phyloP scores from a whole-genome alignment of 176 grass and related monocot genomes.

The Eragrostis curvula region DNA sequence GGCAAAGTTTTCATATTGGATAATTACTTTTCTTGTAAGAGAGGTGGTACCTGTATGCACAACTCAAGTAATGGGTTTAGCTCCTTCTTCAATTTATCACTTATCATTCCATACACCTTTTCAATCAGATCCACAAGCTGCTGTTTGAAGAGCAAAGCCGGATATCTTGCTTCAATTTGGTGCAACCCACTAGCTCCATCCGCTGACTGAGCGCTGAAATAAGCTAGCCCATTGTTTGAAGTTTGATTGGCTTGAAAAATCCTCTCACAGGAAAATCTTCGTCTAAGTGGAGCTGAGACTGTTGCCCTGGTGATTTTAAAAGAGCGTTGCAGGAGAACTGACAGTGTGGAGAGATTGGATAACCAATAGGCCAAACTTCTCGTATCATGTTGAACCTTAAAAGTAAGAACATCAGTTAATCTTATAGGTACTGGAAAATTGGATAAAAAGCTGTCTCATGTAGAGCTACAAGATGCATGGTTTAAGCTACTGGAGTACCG shows the following conservation, averaged over 20 bases:
- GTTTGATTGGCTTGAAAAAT: conserved; percentile 64
- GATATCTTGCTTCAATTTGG: conserved; percentile 81
- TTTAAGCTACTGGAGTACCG: conserved; percentile 25
- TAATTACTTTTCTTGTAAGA: conserved; percentile 19
- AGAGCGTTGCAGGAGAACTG: conserved; percentile 64
- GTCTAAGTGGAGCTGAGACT: conserved; percentile 54
- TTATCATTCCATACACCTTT: conserved; percentile 73
- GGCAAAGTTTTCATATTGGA: conserved; percentile 33
- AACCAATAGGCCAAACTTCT: conserved; percentile 75
- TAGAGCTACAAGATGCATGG: conserved; percentile 27
- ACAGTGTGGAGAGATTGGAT: conserved; percentile 68
- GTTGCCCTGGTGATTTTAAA: conserved; percentile 60
- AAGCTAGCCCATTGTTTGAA: conserved; percentile 62
- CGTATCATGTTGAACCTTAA: conserved; percentile 69
- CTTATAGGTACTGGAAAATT: conserved; percentile 39
- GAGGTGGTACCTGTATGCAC: conserved; percentile 69
- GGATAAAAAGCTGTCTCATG: conserved; percentile 40
- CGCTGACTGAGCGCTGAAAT: conserved; percentile 52
- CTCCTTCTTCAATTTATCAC: conserved; percentile 78
- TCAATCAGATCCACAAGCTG: conserved; percentile 83
- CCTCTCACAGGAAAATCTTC: conserved; percentile 63
- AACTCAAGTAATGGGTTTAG: conserved; percentile 80
- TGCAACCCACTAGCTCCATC: conserved; percentile 46
- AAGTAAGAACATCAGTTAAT: conserved; percentile 55
- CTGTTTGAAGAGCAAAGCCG: conserved; percentile 85